Evolutionary conservation across 805 yeast species (phyloP), one percentile per base, ranked within the genome.

Genomic region (Barnettozyma californica): DNA sequence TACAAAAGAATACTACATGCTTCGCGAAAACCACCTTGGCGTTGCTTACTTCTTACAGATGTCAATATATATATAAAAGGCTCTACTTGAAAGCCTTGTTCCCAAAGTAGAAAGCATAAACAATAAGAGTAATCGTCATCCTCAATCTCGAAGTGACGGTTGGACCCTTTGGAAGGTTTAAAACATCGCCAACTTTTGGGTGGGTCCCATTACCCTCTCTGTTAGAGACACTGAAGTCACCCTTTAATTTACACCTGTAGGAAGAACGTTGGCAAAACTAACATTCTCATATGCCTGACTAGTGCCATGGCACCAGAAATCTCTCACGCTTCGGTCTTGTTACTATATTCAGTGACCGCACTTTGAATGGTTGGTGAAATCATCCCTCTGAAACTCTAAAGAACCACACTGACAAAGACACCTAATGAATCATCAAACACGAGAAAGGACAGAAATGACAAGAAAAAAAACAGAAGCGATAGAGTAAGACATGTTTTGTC

Each of bases 221-320:
- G n/a, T n/a, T n/a, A n/a, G n/a, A n/a, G n/a, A n/a, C n/a, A n/a
- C n/a, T n/a, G n/a, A n/a, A n/a, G n/a, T n/a, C n/a, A n/a, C n/a
- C n/a, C n/a, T n/a, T n/a, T n/a, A n/a, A n/a, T n/a, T n/a, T 56
- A 56, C 9, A 55, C 25, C 36, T 54, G 57, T 11, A 55, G 38
- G 35, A 55, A 53, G 16, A 51, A 20, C 6, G 45, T 49, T 3
- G 60, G 60, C 5, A 50, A 23, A 3, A 53, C 11, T 4, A 55
- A 35, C 60, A 56, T 56, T 0, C 54, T 55, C 31, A 53, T 20
- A 41, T 56, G 60, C 41, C 60, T 51, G 8, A 55, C 35, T 9
- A 55, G 23, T 1, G 60, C 60, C 43, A 57, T 53, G 4, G 57
- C 53, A 16, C 59, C 60, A 48, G 55, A 55, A 59, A 55, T 53